These are phyloP conservation scores for Chimonanthus praecox DNA, from an alignment of 164 flowering plant species.

Conservation along the genomic window DNA sequence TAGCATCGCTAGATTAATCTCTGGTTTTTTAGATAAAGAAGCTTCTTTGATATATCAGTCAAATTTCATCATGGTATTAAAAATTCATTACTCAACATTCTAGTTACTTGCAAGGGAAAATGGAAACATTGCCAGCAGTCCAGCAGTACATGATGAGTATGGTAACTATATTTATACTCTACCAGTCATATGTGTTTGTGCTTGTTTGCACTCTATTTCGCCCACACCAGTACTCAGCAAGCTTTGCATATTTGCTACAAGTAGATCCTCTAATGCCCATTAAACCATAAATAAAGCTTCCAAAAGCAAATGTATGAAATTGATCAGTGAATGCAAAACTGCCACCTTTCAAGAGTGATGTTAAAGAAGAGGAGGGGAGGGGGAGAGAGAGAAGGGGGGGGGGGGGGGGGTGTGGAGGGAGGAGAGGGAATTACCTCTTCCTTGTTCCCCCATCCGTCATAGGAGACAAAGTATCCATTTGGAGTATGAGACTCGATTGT, in stretches of 20 bases:
- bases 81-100: no score
- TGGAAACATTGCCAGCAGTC: no score
- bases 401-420: no score
- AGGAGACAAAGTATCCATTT: slow-evolving; percentile 73
- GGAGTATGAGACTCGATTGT: slow-evolving; percentile 68
- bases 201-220: no score
- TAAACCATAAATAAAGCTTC: background rate
- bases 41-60: no score
- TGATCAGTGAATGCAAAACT: background rate
- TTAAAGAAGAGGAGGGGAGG: background rate
- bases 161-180: background rate
- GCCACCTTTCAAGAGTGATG: background rate
- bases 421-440: slow-evolving; percentile 63
- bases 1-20: no score
- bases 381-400: no score
- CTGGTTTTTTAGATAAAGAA: no score
- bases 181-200: background rate
- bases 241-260: background rate
- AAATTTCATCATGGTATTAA: no score
- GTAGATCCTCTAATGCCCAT: background rate
- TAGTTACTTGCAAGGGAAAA: no score
- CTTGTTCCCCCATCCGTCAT: slow-evolving; percentile 85
- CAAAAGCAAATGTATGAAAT: background rate
- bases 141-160: background rate
- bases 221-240: background rate